Evolutionary conservation across 2,329 filamentous ascomycete species (phyloP).

Genomic region (Aspergillus sojae): DNA sequence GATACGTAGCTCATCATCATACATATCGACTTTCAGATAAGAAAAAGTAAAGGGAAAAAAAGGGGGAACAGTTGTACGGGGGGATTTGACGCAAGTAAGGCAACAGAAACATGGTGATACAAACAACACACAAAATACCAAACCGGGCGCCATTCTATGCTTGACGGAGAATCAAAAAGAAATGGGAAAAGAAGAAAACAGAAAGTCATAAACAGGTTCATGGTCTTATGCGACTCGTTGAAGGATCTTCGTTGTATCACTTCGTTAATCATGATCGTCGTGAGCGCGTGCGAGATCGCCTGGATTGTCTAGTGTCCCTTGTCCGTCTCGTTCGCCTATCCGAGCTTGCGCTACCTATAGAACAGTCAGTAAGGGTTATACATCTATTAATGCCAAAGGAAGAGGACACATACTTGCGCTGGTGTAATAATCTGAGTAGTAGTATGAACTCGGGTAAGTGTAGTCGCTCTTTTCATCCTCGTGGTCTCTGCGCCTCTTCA

Average conservation of each 20-base stretch:
- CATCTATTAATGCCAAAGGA: slow-evolving; percentile 8
- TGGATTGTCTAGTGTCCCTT: slow-evolving; percentile 32
- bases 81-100: not conserved
- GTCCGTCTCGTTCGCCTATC: slow-evolving; percentile 40
- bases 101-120: not conserved
- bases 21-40: slow-evolving; percentile 3
- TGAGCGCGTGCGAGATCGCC: slow-evolving; percentile 33
- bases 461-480: slow-evolving; percentile 45
- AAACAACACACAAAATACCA: slow-evolving; percentile 1
- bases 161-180: not conserved
- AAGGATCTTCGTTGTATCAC: not conserved
- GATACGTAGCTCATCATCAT: slow-evolving; percentile 21
- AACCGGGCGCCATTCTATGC: not conserved
- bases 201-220: not conserved
- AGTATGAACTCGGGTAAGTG: slow-evolving; percentile 43
- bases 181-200: not conserved
- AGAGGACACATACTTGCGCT: slow-evolving; percentile 41
- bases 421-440: slow-evolving; percentile 45
- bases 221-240: not conserved
- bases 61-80: not conserved
- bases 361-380: slow-evolving; percentile 13
- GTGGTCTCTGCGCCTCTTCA: slow-evolving; percentile 45
- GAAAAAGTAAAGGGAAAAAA: not conserved
- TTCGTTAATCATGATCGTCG: slow-evolving; percentile 26
- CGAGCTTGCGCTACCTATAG: slow-evolving; percentile 48